Conservation (phyloP, 1,284 basidiomycete species). For the Dichomitus squalens region DNA sequence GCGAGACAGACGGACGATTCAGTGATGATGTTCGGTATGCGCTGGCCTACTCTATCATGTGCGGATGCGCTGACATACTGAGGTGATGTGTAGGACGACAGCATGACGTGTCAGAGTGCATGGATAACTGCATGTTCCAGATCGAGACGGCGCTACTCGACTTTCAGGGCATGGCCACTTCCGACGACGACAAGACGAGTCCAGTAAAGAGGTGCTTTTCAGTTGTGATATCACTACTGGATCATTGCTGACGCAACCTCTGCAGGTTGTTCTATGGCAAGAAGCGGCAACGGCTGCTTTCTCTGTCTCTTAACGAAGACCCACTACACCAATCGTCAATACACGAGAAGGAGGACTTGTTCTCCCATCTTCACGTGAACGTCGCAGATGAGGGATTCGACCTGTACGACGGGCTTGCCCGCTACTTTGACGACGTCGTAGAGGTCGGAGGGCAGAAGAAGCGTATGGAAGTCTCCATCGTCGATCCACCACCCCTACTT, state of each 20-base stretch:
- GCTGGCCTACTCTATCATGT: too few relatives aligned
- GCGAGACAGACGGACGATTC: constrained; percentile 63
- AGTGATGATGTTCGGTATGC: constrained; percentile 89
- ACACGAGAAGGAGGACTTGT: constrained; percentile 88
- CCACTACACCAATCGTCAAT: constrained; percentile 57
- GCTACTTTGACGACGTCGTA: constrained; percentile 91
- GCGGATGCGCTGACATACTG: neutral
- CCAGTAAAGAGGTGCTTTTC: constrained; percentile 74
- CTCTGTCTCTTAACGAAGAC: constrained; percentile 44
- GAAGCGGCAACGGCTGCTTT: constrained; percentile 79
- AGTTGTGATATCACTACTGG: neutral
- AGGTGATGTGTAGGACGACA: constrained; percentile 71
- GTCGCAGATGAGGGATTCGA: constrained; percentile 87
- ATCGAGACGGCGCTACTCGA: constrained; percentile 90
- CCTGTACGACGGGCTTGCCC: constrained; percentile 91
- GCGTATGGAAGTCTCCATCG: constrained; percentile 85
- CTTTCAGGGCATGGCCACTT: constrained; percentile 64
- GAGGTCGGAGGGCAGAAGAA: constrained; percentile 88
- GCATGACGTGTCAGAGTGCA: constrained; percentile 97
- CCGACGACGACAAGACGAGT: constrained; percentile 61
- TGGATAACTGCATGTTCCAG: constrained; percentile 99
- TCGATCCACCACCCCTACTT: constrained; percentile 86
- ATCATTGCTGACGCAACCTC: neutral
- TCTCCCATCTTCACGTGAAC: constrained; percentile 93
- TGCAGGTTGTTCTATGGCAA: constrained; percentile 83